Conservation (phyloP, 1,139 yeast species). For the Arxiozyma telluris region DNA sequence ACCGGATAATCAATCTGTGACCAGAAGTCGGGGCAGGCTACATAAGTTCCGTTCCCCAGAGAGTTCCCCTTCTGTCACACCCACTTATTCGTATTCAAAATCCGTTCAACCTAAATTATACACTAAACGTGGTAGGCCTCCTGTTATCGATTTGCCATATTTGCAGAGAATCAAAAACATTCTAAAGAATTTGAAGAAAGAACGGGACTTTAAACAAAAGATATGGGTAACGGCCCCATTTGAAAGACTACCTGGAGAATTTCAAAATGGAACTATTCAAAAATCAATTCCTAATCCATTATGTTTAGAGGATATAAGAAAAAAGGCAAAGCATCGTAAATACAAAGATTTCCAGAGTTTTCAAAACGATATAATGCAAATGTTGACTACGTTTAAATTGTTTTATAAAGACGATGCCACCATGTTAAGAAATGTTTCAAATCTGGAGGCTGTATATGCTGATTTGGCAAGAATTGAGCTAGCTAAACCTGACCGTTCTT, state of each 20-base stretch:
- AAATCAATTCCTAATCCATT: slow-evolving; percentile 60
- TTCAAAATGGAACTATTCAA: slow-evolving; percentile 59
- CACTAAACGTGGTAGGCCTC: slow-evolving; percentile 77
- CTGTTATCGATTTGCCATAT: slow-evolving; percentile 88
- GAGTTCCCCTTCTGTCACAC: slow-evolving; percentile 3
- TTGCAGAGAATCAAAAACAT: slow-evolving; percentile 86
- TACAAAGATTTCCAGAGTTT: slow-evolving; percentile 70
- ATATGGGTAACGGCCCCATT: slow-evolving; percentile 49
- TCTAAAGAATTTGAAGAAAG: slow-evolving; percentile 69
- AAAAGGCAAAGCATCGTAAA: slow-evolving; percentile 77
- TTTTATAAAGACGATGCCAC: slow-evolving; percentile 54
- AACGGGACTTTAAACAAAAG: slow-evolving; percentile 44
- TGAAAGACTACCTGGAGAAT: slow-evolving; percentile 73
- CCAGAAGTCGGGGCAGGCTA: background rate
- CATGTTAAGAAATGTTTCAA: slow-evolving; percentile 48
- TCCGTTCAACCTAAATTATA: slow-evolving; percentile 31
- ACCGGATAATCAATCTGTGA: background rate
- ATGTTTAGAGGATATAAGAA: slow-evolving; percentile 70
- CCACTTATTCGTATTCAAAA: slow-evolving; percentile 1
- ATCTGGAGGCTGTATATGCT: slow-evolving; percentile 55
- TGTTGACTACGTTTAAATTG: slow-evolving; percentile 66
- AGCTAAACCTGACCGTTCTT: slow-evolving; percentile 72
- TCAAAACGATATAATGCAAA: slow-evolving; percentile 62
- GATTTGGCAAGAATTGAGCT: slow-evolving; percentile 60
- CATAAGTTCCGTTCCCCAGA: background rate